Percentiles rank a stretch among this genome's conserved stretches.
phyloP scores from a whole-genome alignment of 768 basidiomycete species.

The Amanita molliuscula region DNA sequence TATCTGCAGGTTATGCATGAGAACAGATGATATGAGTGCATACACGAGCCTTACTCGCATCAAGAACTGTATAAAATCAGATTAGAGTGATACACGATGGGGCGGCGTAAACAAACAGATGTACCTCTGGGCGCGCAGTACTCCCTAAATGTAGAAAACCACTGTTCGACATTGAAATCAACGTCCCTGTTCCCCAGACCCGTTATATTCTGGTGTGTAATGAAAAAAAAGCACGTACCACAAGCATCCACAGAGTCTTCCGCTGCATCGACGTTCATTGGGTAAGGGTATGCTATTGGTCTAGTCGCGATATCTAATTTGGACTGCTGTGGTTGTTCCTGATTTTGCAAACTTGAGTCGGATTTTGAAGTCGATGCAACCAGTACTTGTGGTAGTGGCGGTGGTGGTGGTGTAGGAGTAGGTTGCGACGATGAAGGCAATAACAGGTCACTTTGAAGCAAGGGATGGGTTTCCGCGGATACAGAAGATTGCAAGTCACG shows the following conservation, averaged over 20 bases:
- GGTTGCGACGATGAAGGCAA: neutral
- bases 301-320: neutral
- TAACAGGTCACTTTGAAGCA: constrained; percentile 18
- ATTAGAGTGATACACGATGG: neutral
- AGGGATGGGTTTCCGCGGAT: constrained; percentile 39
- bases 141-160: constrained; percentile 50
- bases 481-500: constrained; percentile 34
- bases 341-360: neutral
- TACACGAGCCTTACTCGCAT: constrained; percentile 31
- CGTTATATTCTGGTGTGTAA: neutral
- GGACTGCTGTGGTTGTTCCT: neutral
- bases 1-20: neutral
- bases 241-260: constrained; percentile 34
- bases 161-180: constrained; percentile 30
- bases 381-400: neutral
- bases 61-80: constrained; percentile 53
- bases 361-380: neutral
- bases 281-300: neutral
- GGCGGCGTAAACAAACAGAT: neutral
- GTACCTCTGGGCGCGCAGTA: constrained; percentile 60
- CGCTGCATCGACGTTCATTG: constrained; percentile 13
- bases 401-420: neutral
- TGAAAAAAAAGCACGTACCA: constrained; percentile 12
- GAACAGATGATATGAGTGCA: neutral
- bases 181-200: constrained; percentile 47